A percentile compares a stretch with the other conserved stretches of the same genome.
phyloP scores from a whole-genome alignment of 2,329 filamentous ascomycete genomes.

The Arthrinium phaeospermum region DNA sequence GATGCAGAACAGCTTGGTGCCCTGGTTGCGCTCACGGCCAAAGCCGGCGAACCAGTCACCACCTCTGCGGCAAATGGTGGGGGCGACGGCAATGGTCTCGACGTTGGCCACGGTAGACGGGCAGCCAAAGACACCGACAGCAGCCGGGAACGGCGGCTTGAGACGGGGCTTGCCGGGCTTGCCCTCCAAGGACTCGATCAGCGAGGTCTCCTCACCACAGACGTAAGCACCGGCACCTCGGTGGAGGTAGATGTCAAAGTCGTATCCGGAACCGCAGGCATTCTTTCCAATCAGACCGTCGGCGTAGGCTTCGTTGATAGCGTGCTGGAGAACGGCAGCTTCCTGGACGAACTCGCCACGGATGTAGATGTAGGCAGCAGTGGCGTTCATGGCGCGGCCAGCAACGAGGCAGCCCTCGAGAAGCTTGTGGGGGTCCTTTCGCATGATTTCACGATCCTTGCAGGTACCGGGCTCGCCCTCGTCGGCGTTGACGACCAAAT shows the following conservation, averaged over 20 bases:
- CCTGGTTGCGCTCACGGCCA: conserved; percentile 93
- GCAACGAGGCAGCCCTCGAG: conserved; percentile 96
- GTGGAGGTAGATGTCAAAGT: conserved; percentile 97
- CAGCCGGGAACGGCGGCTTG: conserved; percentile 97
- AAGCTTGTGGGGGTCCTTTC: conserved; percentile 99
- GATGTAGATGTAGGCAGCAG: conserved; percentile 98
- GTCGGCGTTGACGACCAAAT: conserved; percentile 97
- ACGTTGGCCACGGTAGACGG: conserved; percentile 98
- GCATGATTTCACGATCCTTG: conserved; percentile 99
- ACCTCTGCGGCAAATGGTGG: conserved; percentile 93
- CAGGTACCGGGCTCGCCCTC: conserved; percentile 98
- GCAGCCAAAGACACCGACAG: conserved; percentile 97
- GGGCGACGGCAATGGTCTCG: conserved; percentile 93
- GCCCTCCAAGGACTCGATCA: conserved; percentile 97
- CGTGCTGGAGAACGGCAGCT: conserved; percentile 88
- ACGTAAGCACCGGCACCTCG: conserved; percentile 97
- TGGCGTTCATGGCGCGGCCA: conserved; percentile 98
- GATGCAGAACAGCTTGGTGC: conserved; percentile 98
- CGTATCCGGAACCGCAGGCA: conserved; percentile 93
- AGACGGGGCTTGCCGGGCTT: conserved; percentile 98
- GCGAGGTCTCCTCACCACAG: conserved; percentile 95
- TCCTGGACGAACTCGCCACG: conserved; percentile 98
- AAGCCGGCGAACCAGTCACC: conserved; percentile 92
- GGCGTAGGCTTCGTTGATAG: conserved; percentile 97
- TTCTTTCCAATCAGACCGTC: conserved; percentile 97